phyloP scores from a whole-genome alignment of 441 rosid species.

The Geranium incanum region DNA sequence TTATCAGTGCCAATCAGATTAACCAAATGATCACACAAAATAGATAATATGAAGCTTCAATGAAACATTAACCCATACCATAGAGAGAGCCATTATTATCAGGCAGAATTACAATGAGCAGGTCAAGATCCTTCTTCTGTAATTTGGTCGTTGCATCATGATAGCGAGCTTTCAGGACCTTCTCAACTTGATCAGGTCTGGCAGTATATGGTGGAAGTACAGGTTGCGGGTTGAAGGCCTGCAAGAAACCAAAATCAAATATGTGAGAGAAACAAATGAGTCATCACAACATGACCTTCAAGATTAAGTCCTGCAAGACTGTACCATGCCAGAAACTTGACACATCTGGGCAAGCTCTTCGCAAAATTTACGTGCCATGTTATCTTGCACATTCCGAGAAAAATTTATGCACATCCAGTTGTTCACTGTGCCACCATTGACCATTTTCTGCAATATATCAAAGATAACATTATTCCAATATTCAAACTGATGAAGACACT shows the following conservation, averaged over 20 bases:
- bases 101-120: conserved; percentile 75
- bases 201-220: conserved; percentile 72
- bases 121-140: conserved; percentile 89
- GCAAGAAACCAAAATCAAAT: conserved; percentile 10
- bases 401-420: conserved; percentile 94
- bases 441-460: conserved; percentile 59
- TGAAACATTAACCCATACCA: conserved; percentile 38
- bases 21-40: background rate
- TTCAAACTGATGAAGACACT: conserved; percentile 1
- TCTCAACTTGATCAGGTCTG: conserved; percentile 92
- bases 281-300: background rate
- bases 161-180: conserved; percentile 79
- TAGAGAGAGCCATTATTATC: conserved; percentile 29
- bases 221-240: conserved; percentile 88
- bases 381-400: conserved; percentile 86
- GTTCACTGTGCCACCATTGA: conserved; percentile 83
- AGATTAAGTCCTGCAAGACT: conserved; percentile 4
- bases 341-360: conserved; percentile 92
- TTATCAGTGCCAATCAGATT: background rate
- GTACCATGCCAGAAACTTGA: conserved; percentile 94
- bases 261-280: background rate
- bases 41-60: background rate
- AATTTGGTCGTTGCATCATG: conserved; percentile 68
- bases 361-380: conserved; percentile 77
- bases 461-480: background rate